These are phyloP conservation scores for Ganoderma boninense DNA, from an alignment of 1,284 basidiomycete genomes.

Conservation along the genomic window DNA sequence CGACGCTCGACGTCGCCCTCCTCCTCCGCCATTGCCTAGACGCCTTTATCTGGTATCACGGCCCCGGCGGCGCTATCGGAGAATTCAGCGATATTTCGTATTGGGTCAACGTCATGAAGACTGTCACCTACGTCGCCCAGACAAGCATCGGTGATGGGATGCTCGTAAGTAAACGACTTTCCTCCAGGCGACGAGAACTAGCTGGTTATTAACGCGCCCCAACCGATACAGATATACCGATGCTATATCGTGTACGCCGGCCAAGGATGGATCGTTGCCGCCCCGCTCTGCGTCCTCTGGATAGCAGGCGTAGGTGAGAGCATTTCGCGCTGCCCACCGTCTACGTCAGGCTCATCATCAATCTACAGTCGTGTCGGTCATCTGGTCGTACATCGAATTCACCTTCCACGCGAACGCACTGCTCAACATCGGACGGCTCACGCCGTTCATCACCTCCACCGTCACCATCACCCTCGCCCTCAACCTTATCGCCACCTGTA, in stretches of 20 bases:
- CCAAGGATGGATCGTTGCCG: slow-evolving; percentile 23
- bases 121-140: slow-evolving; percentile 29
- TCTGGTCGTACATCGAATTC: neutral
- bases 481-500: slow-evolving; percentile 48
- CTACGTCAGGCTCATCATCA: neutral
- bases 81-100: slow-evolving; percentile 38
- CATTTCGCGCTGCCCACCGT: neutral
- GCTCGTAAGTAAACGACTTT: slow-evolving; percentile 30
- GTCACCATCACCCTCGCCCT: slow-evolving; percentile 46
- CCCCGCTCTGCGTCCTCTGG: slow-evolving; percentile 1
- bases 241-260: slow-evolving; percentile 37
- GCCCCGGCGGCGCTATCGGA: slow-evolving; percentile 32
- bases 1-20: slow-evolving; percentile 36
- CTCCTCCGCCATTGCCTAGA: slow-evolving; percentile 37
- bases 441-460: slow-evolving; percentile 48
- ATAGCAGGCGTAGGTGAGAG: neutral
- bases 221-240: slow-evolving; percentile 35
- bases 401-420: slow-evolving; percentile 5
- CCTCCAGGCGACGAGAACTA: neutral
- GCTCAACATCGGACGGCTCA: slow-evolving; percentile 25
- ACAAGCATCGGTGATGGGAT: slow-evolving; percentile 38
- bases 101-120: slow-evolving; percentile 39
- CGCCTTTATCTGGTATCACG: slow-evolving; percentile 38
- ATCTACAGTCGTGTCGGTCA: neutral
- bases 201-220: neutral